phyloP scores from a whole-genome alignment of 2,329 filamentous ascomycete species.

The Verticillium albo-atrum region DNA sequence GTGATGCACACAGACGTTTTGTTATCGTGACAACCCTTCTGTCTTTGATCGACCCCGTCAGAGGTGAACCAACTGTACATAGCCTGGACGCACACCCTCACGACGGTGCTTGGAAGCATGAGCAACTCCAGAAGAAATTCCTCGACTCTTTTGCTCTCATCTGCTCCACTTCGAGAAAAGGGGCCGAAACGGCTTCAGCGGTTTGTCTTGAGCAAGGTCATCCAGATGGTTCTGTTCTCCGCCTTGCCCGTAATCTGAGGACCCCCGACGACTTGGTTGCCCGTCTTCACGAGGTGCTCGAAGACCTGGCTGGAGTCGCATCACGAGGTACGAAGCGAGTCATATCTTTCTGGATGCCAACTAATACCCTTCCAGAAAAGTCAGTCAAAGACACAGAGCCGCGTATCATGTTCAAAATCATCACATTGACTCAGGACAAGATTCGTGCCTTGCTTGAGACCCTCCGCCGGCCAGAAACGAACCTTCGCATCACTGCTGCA shows the following conservation, averaged over 20 bases:
- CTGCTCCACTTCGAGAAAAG: conserved; percentile 17
- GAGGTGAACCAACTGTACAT: conserved; percentile 19
- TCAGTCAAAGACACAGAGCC: no score
- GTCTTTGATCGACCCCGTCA: conserved; percentile 17
- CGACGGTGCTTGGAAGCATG: conserved; percentile 7
- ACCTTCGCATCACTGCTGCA: no score
- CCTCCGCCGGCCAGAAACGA: no score
- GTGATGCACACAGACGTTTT: no score
- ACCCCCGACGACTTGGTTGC: conserved; percentile 11
- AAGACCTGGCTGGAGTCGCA: neutral
- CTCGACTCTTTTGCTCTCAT: conserved; percentile 26
- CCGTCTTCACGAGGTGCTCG: conserved; percentile 5
- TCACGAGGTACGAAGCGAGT: neutral
- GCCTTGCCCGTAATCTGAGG: conserved; percentile 23
- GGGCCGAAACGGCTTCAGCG: conserved; percentile 21
- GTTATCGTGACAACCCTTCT: no score
- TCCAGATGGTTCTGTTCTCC: conserved; percentile 17
- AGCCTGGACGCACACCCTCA: conserved; percentile 7
- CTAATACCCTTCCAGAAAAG: no score
- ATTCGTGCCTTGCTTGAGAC: no score
- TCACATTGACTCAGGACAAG: no score
- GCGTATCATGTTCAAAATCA: no score
- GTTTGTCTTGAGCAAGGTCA: conserved; percentile 21
- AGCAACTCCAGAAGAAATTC: conserved; percentile 21
- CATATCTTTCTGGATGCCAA: no score